Conservation (phyloP, 1,139 yeast genomes). For the Ogataea hybrid region DNA sequence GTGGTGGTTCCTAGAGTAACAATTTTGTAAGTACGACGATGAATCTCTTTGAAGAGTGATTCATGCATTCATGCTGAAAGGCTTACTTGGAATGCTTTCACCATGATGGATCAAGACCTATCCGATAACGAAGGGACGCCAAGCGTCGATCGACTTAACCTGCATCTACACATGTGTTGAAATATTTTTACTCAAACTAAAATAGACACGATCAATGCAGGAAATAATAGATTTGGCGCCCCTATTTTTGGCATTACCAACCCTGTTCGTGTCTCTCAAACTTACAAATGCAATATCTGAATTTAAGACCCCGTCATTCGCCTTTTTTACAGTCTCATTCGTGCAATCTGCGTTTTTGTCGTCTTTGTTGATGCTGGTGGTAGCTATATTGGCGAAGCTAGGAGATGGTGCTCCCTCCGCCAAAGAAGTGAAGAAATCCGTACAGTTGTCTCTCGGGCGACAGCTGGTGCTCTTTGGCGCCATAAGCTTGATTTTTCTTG, state of each 20-base stretch:
- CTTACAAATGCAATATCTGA: conserved; percentile 14
- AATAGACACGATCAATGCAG: conserved; percentile 4
- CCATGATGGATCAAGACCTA: too few relatives aligned
- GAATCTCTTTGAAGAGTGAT: too few relatives aligned
- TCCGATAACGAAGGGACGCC: too few relatives aligned
- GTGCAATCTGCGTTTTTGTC: conserved; percentile 26
- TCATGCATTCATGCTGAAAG: too few relatives aligned
- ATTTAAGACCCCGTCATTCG: conserved; percentile 1
- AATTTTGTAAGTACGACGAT: too few relatives aligned
- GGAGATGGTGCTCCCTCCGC: conserved; percentile 2
- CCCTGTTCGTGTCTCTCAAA: conserved; percentile 30
- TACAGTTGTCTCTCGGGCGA: conserved; percentile 1
- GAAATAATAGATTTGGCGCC: conserved; percentile 30
- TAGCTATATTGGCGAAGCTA: conserved; percentile 13
- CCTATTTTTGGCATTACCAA: conserved; percentile 32
- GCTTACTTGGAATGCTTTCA: too few relatives aligned
- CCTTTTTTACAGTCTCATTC: conserved; percentile 9
- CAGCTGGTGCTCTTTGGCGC: conserved; percentile 14
- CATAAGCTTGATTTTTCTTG: conserved; percentile 19
- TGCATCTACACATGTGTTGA: too few relatives aligned
- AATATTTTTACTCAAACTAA: neutral
- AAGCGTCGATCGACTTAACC: neutral
- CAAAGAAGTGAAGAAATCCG: neutral
- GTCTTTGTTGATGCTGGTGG: conserved; percentile 20
- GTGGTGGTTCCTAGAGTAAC: too few relatives aligned